Evolutionary conservation across 2,329 filamentous ascomycete species (phyloP).

Genomic region (Arthrobotrys iridis): DNA sequence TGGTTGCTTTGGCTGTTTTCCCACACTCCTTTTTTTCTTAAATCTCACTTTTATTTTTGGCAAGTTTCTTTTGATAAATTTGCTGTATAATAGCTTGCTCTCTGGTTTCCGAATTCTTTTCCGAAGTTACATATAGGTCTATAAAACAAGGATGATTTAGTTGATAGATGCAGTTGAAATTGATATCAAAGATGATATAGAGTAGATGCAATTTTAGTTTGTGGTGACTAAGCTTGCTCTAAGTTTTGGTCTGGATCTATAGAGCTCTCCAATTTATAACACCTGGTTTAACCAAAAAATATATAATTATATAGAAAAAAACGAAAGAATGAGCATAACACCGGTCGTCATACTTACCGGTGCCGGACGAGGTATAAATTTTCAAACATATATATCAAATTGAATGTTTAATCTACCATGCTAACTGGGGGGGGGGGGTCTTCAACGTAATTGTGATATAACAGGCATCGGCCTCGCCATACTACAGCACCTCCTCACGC

Average conservation of each 20-base stretch:
- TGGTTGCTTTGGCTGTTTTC: background rate
- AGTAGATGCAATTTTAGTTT: too few relatives aligned
- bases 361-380: slow-evolving; percentile 66
- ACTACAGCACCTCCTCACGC: slow-evolving; percentile 69
- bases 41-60: background rate
- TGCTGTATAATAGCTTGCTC: slow-evolving; percentile 6
- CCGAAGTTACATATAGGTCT: too few relatives aligned
- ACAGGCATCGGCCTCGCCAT: slow-evolving; percentile 72
- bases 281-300: too few relatives aligned
- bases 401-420: background rate
- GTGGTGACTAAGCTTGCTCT: slow-evolving; percentile 8
- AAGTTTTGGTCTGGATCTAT: too few relatives aligned
- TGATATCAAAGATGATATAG: background rate
- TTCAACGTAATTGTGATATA: too few relatives aligned
- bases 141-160: slow-evolving; percentile 4
- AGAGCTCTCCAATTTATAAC: too few relatives aligned
- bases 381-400: background rate
- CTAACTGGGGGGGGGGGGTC: too few relatives aligned
- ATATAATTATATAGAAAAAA: too few relatives aligned
- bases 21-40: background rate
- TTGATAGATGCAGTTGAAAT: background rate
- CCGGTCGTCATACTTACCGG: slow-evolving; percentile 69
- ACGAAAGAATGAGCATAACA: slow-evolving; percentile 48
- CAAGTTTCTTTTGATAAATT: slow-evolving; percentile 8
- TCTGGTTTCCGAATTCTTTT: background rate